Evolutionary conservation across 768 basidiomycete species (phyloP).

Genomic region (Solioccasus polychromus): DNA sequence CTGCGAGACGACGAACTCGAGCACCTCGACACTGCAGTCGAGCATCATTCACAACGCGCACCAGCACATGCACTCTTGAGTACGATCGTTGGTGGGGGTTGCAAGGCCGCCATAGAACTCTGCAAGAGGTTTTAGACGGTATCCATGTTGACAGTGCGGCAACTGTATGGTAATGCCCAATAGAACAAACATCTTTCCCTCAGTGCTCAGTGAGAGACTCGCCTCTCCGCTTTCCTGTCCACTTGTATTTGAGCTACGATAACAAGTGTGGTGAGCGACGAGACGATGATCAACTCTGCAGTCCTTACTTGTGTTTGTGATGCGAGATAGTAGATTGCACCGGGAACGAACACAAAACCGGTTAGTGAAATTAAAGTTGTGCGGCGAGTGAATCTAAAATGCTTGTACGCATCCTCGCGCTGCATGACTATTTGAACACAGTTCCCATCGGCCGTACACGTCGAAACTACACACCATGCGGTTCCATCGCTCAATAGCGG

Average conservation of each 20-base stretch:
- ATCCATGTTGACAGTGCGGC: not conserved
- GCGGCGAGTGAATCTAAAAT: slow-evolving; percentile 75
- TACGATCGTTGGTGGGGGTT: slow-evolving; percentile 79
- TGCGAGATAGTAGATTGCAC: slow-evolving; percentile 46
- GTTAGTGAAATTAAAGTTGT: slow-evolving; percentile 60
- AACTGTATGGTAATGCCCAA: slow-evolving; percentile 2
- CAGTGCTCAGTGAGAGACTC: slow-evolving; percentile 37
- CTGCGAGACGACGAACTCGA: slow-evolving; percentile 94
- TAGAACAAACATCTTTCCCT: slow-evolving; percentile 3
- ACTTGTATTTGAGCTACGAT: slow-evolving; percentile 50
- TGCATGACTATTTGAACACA: slow-evolving; percentile 26
- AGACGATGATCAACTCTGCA: slow-evolving; percentile 27
- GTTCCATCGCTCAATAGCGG: slow-evolving; percentile 62
- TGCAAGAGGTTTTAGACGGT: slow-evolving; percentile 70
- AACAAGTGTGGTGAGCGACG: slow-evolving; percentile 4
- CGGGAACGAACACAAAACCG: slow-evolving; percentile 66
- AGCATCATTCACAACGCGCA: slow-evolving; percentile 82
- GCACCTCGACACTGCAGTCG: slow-evolving; percentile 89
- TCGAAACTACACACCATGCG: slow-evolving; percentile 45
- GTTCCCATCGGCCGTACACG: not conserved
- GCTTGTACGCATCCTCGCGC: slow-evolving; percentile 83
- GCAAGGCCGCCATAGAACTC: slow-evolving; percentile 85
- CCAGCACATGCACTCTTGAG: slow-evolving; percentile 90
- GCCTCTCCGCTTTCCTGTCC: slow-evolving; percentile 49
- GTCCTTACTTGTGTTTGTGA: slow-evolving; percentile 33